Conservation (phyloP, 1,139 yeast genomes). For the Saccharomyces hybrid region DNA sequence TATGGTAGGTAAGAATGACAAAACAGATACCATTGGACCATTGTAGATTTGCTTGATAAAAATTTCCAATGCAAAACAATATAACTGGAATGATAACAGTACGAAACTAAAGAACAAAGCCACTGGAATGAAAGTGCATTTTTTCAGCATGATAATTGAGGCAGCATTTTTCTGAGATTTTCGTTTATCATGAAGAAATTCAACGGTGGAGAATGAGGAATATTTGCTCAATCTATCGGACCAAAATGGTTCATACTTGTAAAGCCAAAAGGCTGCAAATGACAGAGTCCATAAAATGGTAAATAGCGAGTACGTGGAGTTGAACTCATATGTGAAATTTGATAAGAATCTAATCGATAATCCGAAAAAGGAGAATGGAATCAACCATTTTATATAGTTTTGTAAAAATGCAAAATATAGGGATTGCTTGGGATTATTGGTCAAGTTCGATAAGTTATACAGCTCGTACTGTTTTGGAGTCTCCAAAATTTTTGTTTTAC, state of each 20-base stretch:
- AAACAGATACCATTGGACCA: conserved; percentile 62
- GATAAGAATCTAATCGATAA: conserved; percentile 39
- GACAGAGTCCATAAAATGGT: conserved; percentile 51
- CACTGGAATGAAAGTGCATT: conserved; percentile 60
- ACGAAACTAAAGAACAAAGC: conserved; percentile 51
- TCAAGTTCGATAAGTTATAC: conserved; percentile 26
- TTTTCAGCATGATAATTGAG: conserved; percentile 34
- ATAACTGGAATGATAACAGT: conserved; percentile 58
- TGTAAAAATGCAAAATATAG: conserved; percentile 71
- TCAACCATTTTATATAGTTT: conserved; percentile 54
- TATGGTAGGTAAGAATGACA: conserved; percentile 69
- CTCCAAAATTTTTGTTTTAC: conserved; percentile 9
- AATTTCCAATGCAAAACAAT: conserved; percentile 73
- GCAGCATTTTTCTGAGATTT: conserved; percentile 10
- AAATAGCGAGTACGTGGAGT: conserved; percentile 47
- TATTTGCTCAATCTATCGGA: conserved; percentile 22
- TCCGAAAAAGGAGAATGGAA: conserved; percentile 53
- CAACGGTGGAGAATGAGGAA: conserved; percentile 3
- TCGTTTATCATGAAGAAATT: conserved; percentile 4
- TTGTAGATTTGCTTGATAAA: conserved; percentile 75
- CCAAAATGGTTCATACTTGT: conserved; percentile 38
- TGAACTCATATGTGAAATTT: conserved; percentile 40
- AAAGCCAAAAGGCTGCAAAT: conserved; percentile 56
- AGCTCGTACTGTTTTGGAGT: conserved; percentile 20
- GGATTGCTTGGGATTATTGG: conserved; percentile 58